phyloP scores from a whole-genome alignment of 768 basidiomycete species.

The Lactarius deliciosus region DNA sequence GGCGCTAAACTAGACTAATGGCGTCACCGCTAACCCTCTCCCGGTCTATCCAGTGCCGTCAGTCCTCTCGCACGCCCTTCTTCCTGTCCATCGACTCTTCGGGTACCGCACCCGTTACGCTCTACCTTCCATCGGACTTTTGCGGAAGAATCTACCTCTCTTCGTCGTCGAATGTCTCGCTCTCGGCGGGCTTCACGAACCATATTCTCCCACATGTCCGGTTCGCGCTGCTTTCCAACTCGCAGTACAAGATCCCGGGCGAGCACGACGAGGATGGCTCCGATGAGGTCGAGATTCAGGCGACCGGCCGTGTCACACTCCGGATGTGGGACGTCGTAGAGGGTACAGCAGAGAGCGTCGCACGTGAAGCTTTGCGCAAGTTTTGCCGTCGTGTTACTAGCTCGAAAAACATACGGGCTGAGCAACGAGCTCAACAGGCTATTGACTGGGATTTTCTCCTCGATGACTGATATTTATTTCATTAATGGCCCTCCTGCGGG shows the following conservation, averaged over 20 bases:
- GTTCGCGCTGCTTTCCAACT: conserved; percentile 33
- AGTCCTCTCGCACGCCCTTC: conserved; percentile 36
- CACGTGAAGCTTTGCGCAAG: conserved; percentile 52
- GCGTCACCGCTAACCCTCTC: not conserved
- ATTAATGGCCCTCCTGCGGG: conserved; percentile 2
- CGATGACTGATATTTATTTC: conserved; percentile 48
- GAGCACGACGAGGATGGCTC: conserved; percentile 29
- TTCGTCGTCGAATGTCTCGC: conserved; percentile 44
- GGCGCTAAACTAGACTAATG: not conserved
- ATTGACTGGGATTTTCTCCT: conserved; percentile 82
- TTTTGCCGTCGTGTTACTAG: conserved; percentile 58
- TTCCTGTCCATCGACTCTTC: conserved; percentile 58
- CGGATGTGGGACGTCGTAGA: conserved; percentile 79
- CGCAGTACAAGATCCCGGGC: conserved; percentile 30
- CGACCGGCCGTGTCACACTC: conserved; percentile 62
- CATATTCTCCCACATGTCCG: conserved; percentile 46
- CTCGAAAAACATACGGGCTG: conserved; percentile 43
- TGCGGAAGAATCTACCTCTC: conserved; percentile 60
- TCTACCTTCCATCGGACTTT: conserved; percentile 82
- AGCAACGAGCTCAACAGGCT: conserved; percentile 41
- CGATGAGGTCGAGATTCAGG: conserved; percentile 64
- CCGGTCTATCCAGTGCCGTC: conserved; percentile 32
- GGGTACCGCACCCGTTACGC: conserved; percentile 59
- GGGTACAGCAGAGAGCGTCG: conserved; percentile 58
- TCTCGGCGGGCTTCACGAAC: conserved; percentile 75